Percentiles rank a stretch among this genome's conserved stretches.
phyloP scores from a whole-genome alignment of 139 green algal genomes.

The Chlamydomonas schloesseri region DNA sequence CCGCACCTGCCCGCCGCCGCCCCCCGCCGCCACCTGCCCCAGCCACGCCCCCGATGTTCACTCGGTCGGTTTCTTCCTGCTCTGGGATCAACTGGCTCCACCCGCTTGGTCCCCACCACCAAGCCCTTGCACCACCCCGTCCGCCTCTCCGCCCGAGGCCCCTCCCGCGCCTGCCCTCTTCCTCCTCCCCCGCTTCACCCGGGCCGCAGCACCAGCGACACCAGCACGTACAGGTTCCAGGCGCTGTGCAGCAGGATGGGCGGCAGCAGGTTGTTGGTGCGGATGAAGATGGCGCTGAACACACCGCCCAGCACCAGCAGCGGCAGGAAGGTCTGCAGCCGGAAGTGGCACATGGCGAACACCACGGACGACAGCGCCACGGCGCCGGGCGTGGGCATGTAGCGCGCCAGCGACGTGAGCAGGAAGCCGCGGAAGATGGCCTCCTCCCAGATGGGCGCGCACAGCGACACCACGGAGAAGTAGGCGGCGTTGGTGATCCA shows the following conservation, averaged over 20 bases:
- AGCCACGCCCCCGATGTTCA: too few species aligned
- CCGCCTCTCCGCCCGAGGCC: too few species aligned
- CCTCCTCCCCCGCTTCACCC: too few species aligned
- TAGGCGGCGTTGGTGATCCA: constrained; percentile 80
- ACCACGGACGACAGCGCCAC: constrained; percentile 69
- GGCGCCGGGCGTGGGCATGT: constrained; percentile 70
- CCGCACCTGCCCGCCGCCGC: too few species aligned
- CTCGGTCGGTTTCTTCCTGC: too few species aligned
- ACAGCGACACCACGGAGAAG: constrained; percentile 82
- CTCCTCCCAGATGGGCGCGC: constrained; percentile 95
- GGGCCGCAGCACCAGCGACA: constrained; percentile 20
- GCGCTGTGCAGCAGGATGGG: constrained; percentile 82
- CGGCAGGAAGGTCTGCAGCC: constrained; percentile 84
- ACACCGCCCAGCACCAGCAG: constrained; percentile 91
- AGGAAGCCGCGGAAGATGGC: constrained; percentile 96
- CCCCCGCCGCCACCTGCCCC: too few species aligned
- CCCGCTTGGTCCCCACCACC: too few species aligned
- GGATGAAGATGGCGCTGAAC: constrained; percentile 82
- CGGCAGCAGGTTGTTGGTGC: constrained; percentile 77
- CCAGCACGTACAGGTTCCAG: constrained; percentile 84
- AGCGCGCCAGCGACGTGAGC: constrained; percentile 82
- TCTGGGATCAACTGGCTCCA: too few species aligned
- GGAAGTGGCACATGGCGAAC: constrained; percentile 93
- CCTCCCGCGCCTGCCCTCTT: too few species aligned
- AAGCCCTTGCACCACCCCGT: too few species aligned